These are phyloP conservation scores for Naganishia albida DNA, from an alignment of 1,284 basidiomycete species.

Conservation along the genomic window DNA sequence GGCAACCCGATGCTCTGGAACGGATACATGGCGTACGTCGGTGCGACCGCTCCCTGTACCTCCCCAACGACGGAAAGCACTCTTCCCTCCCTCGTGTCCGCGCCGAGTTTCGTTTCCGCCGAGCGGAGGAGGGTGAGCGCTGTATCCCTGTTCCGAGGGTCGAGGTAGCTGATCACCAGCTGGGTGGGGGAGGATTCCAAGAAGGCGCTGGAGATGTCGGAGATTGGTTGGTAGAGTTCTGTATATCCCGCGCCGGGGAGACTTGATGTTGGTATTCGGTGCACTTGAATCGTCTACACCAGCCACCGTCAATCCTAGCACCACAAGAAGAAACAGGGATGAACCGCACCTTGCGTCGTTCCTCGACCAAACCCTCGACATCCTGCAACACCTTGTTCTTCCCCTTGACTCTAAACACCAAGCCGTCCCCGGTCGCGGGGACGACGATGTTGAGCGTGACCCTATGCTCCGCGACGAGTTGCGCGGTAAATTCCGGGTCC, in stretches of 20 bases:
- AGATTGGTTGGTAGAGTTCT: conserved; percentile 23
- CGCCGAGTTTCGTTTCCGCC: conserved; percentile 1
- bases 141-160: background rate
- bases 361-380: conserved; percentile 6
- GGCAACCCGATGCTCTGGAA: background rate
- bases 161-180: conserved; percentile 21
- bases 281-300: conserved; percentile 1
- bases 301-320: too few relatives aligned
- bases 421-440: background rate
- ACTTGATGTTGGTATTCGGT: background rate
- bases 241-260: background rate
- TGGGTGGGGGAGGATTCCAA: conserved; percentile 12
- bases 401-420: conserved; percentile 16
- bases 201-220: conserved; percentile 26
- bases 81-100: background rate
- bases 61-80: conserved; percentile 10
- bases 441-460: conserved; percentile 21
- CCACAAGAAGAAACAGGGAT: background rate
- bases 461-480: conserved; percentile 22
- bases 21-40: background rate
- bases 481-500: conserved; percentile 25
- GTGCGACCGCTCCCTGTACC: background rate
- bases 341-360: conserved; percentile 6
- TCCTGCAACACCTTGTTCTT: conserved; percentile 14
- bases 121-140: conserved; percentile 17